Conservation (phyloP, 768 basidiomycete species). For the Neoboletus brunneissimus region DNA sequence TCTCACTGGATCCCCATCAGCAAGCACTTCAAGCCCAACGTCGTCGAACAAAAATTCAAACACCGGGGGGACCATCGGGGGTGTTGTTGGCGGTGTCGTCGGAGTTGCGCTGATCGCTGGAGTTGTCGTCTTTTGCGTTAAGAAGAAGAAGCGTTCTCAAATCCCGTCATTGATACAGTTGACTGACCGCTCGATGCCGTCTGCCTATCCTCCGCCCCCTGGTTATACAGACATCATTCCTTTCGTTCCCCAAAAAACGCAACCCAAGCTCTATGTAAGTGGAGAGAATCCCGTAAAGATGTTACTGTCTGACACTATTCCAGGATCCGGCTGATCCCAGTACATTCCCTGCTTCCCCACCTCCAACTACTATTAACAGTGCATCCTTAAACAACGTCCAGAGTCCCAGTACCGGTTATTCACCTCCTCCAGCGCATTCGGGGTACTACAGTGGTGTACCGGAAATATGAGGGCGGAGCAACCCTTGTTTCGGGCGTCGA, state of each 20-base stretch:
- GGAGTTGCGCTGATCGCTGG: slow-evolving; percentile 43
- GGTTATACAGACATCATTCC: slow-evolving; percentile 10
- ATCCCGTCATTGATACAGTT: slow-evolving; percentile 18
- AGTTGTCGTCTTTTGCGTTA: slow-evolving; percentile 39
- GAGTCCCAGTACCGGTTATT: neutral
- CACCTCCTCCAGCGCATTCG: neutral
- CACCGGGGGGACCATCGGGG: slow-evolving; percentile 57
- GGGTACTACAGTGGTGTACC: neutral
- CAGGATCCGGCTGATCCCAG: slow-evolving; percentile 38
- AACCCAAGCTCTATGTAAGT: slow-evolving; percentile 33
- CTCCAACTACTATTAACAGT: slow-evolving; percentile 12
- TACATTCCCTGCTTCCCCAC: slow-evolving; percentile 35
- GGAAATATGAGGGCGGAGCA: neutral
- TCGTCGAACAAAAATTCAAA: slow-evolving; percentile 23
- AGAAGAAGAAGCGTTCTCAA: slow-evolving; percentile 27
- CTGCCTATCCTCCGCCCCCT: slow-evolving; percentile 1
- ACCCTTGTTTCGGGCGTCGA: neutral
- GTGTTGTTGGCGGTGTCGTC: slow-evolving; percentile 64
- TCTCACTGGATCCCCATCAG: slow-evolving; percentile 10
- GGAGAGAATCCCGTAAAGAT: neutral
- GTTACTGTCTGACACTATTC: slow-evolving; percentile 4
- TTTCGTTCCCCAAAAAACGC: slow-evolving; percentile 17
- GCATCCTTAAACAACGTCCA: slow-evolving; percentile 6
- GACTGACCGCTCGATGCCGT: neutral
- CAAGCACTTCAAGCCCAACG: neutral